Evolutionary conservation across 495 filamentous ascomycete genomes (phyloP).

Genomic region (Penicillium waksmanii): DNA sequence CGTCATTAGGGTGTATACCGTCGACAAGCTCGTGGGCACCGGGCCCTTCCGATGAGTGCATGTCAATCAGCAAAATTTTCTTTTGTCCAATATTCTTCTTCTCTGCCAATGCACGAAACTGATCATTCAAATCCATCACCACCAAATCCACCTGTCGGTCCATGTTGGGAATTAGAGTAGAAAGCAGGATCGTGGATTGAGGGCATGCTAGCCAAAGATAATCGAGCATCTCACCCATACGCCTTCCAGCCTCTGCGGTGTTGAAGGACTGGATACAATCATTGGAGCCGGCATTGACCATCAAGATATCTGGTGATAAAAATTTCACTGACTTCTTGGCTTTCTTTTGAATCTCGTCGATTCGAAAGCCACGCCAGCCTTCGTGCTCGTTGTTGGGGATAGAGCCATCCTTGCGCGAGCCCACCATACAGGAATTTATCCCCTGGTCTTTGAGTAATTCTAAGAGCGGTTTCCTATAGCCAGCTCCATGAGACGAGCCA

Average conservation of each 20-base stretch:
- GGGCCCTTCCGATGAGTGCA: constrained; percentile 37
- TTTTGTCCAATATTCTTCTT: background rate
- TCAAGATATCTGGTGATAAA: constrained; percentile 35
- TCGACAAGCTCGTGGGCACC: constrained; percentile 34
- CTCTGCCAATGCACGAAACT: constrained; percentile 26
- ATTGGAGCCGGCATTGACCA: constrained; percentile 42
- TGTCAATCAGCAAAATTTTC: constrained; percentile 36
- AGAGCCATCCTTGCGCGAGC: constrained; percentile 35
- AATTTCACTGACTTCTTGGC: constrained; percentile 31
- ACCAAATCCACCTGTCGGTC: constrained; percentile 35
- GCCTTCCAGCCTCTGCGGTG: constrained; percentile 36
- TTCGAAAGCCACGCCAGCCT: constrained; percentile 37
- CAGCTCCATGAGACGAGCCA: background rate
- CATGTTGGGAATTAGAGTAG: constrained; percentile 36
- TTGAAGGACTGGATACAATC: constrained; percentile 40
- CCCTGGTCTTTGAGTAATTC: constrained; percentile 15
- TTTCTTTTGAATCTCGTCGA: constrained; percentile 34
- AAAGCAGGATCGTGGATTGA: constrained; percentile 35
- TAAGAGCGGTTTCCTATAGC: background rate
- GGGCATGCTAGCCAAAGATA: constrained; percentile 35
- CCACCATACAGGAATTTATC: constrained; percentile 37
- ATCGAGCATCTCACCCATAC: constrained; percentile 24
- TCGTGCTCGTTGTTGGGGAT: constrained; percentile 41
- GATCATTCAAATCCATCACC: constrained; percentile 34
- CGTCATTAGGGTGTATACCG: constrained; percentile 39